These are phyloP conservation scores for Grigorovia transvaalensis DNA, from an alignment of 805 yeast species.

Conservation along the genomic window DNA sequence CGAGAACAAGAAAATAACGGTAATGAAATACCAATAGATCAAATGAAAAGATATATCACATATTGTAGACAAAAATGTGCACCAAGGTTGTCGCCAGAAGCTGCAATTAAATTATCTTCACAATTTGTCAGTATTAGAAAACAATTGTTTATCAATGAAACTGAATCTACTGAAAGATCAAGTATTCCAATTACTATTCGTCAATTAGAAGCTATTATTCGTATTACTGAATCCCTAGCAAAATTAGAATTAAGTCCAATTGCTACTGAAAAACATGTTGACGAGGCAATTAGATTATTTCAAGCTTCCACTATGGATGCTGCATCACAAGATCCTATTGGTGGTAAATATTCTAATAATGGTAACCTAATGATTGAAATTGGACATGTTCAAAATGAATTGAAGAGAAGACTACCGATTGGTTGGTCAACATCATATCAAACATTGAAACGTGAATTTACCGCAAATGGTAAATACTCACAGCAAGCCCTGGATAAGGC, in stretches of 20 bases:
- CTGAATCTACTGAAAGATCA: constrained; percentile 75
- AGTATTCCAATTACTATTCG: constrained; percentile 96
- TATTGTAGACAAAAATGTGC: constrained; percentile 88
- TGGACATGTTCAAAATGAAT: constrained; percentile 67
- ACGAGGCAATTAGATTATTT: constrained; percentile 88
- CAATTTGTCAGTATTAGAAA: constrained; percentile 88
- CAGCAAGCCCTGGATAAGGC: constrained; percentile 76
- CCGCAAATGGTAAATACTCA: constrained; percentile 49
- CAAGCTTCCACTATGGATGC: constrained; percentile 98
- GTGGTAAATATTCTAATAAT: constrained; percentile 39
- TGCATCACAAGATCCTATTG: constrained; percentile 41
- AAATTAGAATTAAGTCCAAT: constrained; percentile 73
- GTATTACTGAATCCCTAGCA: constrained; percentile 91
- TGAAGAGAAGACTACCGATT: constrained; percentile 83
- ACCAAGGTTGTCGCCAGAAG: constrained; percentile 80
- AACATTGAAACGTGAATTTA: constrained; percentile 76
- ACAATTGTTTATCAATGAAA: constrained; percentile 70
- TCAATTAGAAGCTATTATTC: constrained; percentile 93
- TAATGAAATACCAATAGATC: constrained; percentile 81
- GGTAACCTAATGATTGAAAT: constrained; percentile 59
- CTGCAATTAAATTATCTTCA: constrained; percentile 80
- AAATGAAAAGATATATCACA: constrained; percentile 85
- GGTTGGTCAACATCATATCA: constrained; percentile 92
- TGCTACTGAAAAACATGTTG: constrained; percentile 83
- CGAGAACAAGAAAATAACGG: constrained; percentile 43